Base-by-base conservation (phyloP, 2,329 filamentous ascomycete species). In the Colletotrichum sp. region DNA sequence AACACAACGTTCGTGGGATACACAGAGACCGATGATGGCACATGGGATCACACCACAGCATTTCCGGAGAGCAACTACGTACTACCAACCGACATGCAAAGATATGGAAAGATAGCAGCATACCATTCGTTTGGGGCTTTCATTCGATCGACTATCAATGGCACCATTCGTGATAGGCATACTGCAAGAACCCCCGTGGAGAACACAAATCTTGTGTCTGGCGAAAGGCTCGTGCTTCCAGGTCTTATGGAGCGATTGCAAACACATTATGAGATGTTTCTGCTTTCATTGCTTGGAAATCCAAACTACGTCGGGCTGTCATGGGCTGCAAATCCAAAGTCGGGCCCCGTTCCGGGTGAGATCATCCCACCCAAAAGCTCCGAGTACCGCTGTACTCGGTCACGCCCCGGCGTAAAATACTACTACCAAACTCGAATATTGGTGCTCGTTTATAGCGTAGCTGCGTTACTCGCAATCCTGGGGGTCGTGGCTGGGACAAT, bases 121-220 rank as follows among this genome's bases (percentile, higher is more conserved):
- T 86, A 81, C 61, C 83, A 85, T 66, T 75, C 81, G 8, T 78
- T 85, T 19, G 83, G 82, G 3, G 29, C 22, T 15, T 79, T 82
- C 34, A 55, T 84, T 13, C 82, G 83, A 16, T n/a, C 72, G 7
- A 81, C 81, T 32, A 22, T 84, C 13, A 78, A 82, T 34, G 84
- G 83, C 19, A 82, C 80, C 15, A 77, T 84, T 30, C 30, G 9
- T 30, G 9, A 30, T 30, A 30, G 30, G 30, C 9, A 11, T 30
- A 11, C 30, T 30, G 8, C 30, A 9, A 30, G 30, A 30, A 30
- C 30, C 30, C 30, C 30, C 30, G 30, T 30, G 3, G 30, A 30
- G 30, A 30, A 30, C 30, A 30, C 30, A 30, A 30, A 30, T 30
- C 30, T 30, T 30, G 9, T 30, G 9, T 30, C 30, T 30, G 7